Conservation (phyloP, 2,329 filamentous ascomycete genomes). For the Epichloe sylvatica region DNA sequence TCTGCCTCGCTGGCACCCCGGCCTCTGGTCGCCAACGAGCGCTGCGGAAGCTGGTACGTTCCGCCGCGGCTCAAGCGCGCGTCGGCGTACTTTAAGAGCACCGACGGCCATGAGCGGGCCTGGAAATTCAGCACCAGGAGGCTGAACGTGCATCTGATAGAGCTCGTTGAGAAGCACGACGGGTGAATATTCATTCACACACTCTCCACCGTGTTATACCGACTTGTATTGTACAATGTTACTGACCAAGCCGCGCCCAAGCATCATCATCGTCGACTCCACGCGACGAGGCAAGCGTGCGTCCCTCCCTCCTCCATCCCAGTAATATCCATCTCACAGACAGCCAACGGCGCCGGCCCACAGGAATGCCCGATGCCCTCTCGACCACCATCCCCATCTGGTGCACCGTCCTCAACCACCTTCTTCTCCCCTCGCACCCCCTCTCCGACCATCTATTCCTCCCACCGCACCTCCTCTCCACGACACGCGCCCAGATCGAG, state of each 20-base stretch:
- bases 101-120: conserved; percentile 80
- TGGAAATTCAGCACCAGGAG: conserved; percentile 82
- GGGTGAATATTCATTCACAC: conserved; percentile 44
- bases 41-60: conserved; percentile 95
- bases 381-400: conserved; percentile 91
- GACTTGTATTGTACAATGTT: too few relatives aligned
- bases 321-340: not conserved
- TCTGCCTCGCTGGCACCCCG: conserved; percentile 31
- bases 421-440: conserved; percentile 51
- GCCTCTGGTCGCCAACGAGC: conserved; percentile 79
- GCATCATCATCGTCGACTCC: conserved; percentile 79
- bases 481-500: conserved; percentile 65
- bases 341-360: not conserved
- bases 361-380: conserved; percentile 83
- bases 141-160: conserved; percentile 70
- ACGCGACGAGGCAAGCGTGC: conserved; percentile 76
- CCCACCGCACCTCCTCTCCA: conserved; percentile 56
- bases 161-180: conserved; percentile 49
- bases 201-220: not conserved
- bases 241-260: conserved; percentile 20
- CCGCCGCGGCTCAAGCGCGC: conserved; percentile 47
- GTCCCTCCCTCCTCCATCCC: conserved; percentile 11
- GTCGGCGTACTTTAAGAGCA: conserved; percentile 94
- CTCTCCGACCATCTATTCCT: conserved; percentile 45
- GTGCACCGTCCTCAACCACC: conserved; percentile 73